A percentile compares a stretch with the other conserved stretches of the same genome.
Conservation (phyloP, 306 rosid species). For the Mimosa bimucronata region DNA sequence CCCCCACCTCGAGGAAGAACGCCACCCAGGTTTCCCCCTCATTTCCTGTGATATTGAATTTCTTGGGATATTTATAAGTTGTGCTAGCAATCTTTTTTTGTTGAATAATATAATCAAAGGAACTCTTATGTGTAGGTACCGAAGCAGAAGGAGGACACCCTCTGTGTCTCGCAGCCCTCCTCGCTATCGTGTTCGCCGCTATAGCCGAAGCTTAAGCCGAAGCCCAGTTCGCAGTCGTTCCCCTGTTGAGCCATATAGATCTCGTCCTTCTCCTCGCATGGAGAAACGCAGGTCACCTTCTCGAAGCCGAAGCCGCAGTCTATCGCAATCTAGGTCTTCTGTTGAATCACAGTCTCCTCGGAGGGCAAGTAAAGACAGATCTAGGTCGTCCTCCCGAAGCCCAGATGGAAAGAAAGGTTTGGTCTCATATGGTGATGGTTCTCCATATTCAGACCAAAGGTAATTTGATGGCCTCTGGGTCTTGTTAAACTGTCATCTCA, state of each 20-base stretch:
- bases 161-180: slow-evolving; percentile 89
- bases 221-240: slow-evolving; percentile 66
- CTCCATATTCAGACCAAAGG: slow-evolving; percentile 52
- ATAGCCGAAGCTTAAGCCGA: slow-evolving; percentile 66
- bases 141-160: slow-evolving; percentile 81
- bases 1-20: slow-evolving; percentile 88
- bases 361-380: slow-evolving; percentile 50
- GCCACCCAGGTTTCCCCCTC: slow-evolving; percentile 65
- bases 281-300: slow-evolving; percentile 55
- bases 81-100: background rate
- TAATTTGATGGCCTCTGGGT: background rate
- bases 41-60: background rate
- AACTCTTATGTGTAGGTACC: slow-evolving; percentile 56
- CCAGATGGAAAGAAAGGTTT: slow-evolving; percentile 75
- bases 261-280: slow-evolving; percentile 53
- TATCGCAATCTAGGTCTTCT: slow-evolving; percentile 60
- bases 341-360: slow-evolving; percentile 62
- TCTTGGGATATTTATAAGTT: background rate
- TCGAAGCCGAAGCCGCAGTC: slow-evolving; percentile 70
- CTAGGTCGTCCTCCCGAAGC: slow-evolving; percentile 71
- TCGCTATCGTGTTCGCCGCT: slow-evolving; percentile 60
- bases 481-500: background rate
- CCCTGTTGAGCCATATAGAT: slow-evolving; percentile 55
- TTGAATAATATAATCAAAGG: slow-evolving; percentile 19
- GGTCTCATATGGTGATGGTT: slow-evolving; percentile 80